Percentiles rank a stretch among this genome's conserved stretches.
Evolutionary conservation across 2,329 filamentous ascomycete genomes (phyloP).

Genomic region (Penicillium sp.): DNA sequence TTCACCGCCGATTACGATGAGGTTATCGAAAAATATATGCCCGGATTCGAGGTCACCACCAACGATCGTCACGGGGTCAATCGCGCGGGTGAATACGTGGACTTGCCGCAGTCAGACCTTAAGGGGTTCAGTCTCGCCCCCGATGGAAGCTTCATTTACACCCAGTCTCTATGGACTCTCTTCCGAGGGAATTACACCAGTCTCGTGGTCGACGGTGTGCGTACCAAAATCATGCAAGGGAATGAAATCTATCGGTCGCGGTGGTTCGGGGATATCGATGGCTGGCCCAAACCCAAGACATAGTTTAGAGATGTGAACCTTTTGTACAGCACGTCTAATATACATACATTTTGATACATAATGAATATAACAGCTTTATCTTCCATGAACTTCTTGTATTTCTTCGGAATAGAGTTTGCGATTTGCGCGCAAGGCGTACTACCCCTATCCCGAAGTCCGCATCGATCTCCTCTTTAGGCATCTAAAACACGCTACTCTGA

Average conservation of each 20-base stretch:
- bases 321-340: neutral
- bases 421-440: too few species aligned
- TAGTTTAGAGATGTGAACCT: neutral
- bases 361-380: neutral
- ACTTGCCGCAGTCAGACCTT: constrained; percentile 23
- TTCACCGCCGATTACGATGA: constrained; percentile 15
- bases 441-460: too few species aligned
- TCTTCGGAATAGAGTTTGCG: too few species aligned
- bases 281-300: constrained; percentile 24
- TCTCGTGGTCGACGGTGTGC: constrained; percentile 18
- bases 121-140: constrained; percentile 27
- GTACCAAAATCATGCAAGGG: constrained; percentile 19
- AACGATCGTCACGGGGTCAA: constrained; percentile 21
- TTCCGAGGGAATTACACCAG: constrained; percentile 24
- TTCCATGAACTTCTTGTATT: too few species aligned
- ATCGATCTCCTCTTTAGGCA: too few species aligned
- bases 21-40: constrained; percentile 20
- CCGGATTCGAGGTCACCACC: constrained; percentile 25
- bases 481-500: too few species aligned
- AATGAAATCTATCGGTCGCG: constrained; percentile 29
- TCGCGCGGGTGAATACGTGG: constrained; percentile 16
- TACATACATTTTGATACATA: neutral
- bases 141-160: constrained; percentile 24
- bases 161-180: constrained; percentile 22
- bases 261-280: constrained; percentile 24